Evolutionary conservation across 805 yeast genomes (phyloP).

Genomic region (Cyberlindnera petersonii): DNA sequence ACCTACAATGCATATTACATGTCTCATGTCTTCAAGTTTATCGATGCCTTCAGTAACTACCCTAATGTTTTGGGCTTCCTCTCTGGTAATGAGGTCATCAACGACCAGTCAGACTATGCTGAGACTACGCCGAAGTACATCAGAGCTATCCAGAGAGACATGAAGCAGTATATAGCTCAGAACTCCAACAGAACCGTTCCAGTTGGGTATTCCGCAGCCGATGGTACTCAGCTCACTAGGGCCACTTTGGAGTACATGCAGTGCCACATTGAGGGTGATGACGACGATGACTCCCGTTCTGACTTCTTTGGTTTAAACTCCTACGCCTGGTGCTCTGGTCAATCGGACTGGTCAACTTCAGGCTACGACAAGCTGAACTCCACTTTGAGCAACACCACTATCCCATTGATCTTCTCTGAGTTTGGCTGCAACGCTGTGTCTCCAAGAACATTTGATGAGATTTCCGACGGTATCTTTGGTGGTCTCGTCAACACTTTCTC

Average conservation of each 20-base stretch:
- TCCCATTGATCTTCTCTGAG: constrained; percentile 70
- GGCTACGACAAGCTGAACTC: constrained; percentile 64
- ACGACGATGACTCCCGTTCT: constrained; percentile 57
- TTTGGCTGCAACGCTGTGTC: constrained; percentile 74
- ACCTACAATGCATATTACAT: constrained; percentile 70
- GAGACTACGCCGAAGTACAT: constrained; percentile 67
- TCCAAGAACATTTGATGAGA: constrained; percentile 87
- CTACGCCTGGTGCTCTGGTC: constrained; percentile 92
- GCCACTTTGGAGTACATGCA: constrained; percentile 78
- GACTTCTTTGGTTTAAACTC: constrained; percentile 95
- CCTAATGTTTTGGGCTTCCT: constrained; percentile 86
- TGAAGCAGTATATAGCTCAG: constrained; percentile 71
- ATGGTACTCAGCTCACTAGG: constrained; percentile 61
- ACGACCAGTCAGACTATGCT: constrained; percentile 64
- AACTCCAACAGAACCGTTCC: constrained; percentile 76
- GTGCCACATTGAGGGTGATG: constrained; percentile 61
- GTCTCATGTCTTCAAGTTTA: constrained; percentile 75
- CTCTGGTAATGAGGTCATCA: constrained; percentile 89
- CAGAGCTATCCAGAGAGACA: constrained; percentile 89
- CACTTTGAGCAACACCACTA: constrained; percentile 53
- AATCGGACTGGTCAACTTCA: constrained; percentile 57
- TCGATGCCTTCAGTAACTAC: constrained; percentile 79
- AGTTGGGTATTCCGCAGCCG: constrained; percentile 96
- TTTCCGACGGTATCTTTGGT: constrained; percentile 60
- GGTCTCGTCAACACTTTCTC: constrained; percentile 65